Evolutionary conservation across 257 asterid genomes (phyloP).

Genomic region (Ligustrum vulgare): DNA sequence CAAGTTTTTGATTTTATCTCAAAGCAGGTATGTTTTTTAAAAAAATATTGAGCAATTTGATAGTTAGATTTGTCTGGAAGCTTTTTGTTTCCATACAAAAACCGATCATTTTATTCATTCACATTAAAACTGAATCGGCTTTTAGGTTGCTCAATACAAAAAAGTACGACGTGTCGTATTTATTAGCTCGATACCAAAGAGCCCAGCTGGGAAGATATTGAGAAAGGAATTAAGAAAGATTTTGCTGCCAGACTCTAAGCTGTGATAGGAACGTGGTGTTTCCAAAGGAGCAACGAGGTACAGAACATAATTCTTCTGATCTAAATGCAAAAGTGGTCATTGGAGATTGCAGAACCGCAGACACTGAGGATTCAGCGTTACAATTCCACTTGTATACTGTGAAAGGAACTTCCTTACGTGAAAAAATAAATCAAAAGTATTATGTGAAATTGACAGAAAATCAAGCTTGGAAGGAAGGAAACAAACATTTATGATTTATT

Average conservation of each 20-base stretch:
- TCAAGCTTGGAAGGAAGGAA: no score
- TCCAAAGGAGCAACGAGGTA: no score
- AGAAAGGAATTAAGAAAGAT: conserved; percentile 44
- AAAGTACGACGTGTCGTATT: conserved; percentile 53
- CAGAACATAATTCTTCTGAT: no score
- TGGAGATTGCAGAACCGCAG: no score
- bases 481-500: no score
- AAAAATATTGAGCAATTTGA: background rate
- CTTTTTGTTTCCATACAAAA: background rate
- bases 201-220: conserved; percentile 52
- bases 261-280: conserved; percentile 10
- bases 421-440: background rate
- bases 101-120: no score
- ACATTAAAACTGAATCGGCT: background rate
- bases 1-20: conserved; percentile 43
- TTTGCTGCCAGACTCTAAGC: conserved; percentile 32
- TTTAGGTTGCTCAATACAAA: conserved; percentile 60
- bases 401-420: background rate
- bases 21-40: conserved; percentile 37
- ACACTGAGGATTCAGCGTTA: background rate
- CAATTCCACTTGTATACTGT: background rate
- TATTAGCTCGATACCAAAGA: conserved; percentile 46
- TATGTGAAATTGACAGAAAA: no score
- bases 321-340: no score
- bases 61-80: background rate